Evolutionary conservation across 208 protist species (phyloP), one percentile per base, ranked within the genome.

Genomic region (Acanthamoeba healyi): DNA sequence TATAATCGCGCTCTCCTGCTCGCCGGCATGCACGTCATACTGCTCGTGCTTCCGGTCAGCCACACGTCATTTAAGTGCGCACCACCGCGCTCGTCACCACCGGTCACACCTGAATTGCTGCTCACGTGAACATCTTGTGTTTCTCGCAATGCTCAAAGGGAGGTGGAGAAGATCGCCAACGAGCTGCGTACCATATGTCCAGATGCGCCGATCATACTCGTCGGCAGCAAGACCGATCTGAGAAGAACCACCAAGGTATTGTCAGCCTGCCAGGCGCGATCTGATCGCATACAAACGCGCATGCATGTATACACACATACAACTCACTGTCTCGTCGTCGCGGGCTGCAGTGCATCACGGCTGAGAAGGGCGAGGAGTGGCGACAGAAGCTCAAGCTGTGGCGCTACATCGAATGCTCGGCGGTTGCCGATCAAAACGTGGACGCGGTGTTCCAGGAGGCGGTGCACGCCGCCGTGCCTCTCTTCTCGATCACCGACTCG

Each of bases 201-300:
- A 14, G 70, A 79, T 17, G 70, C 70, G 17, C 70, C 70, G 5
- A 79, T 79, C 70, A 79, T 79, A 7, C 70, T 79, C 36, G 70
- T 79, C 5, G 70, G 70, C 17, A 79, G 70, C 70, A 79, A 79
- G 70, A 79, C 46, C 14, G 70, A 79, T 24, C 70, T 79, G 36
- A 5, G 70, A 2, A 36, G 40, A 2, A 29, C 36, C 70, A 79
- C 70, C 32, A 79, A 79, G 65, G 65, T 74, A 40, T 12, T n/a
- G n/a, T n/a, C n/a, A n/a, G n/a, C n/a, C n/a, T n/a, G n/a, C n/a
- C n/a, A n/a, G n/a, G n/a, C n/a, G n/a, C n/a, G n/a, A n/a, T n/a
- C n/a, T n/a, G n/a, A n/a, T n/a, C n/a, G n/a, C n/a, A n/a, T n/a
- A n/a, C n/a, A n/a, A n/a, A n/a, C n/a, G n/a, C n/a, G n/a, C n/a